These are phyloP conservation scores for Sistotremastrum suecicum DNA, from an alignment of 768 basidiomycete species.

Conservation along the genomic window DNA sequence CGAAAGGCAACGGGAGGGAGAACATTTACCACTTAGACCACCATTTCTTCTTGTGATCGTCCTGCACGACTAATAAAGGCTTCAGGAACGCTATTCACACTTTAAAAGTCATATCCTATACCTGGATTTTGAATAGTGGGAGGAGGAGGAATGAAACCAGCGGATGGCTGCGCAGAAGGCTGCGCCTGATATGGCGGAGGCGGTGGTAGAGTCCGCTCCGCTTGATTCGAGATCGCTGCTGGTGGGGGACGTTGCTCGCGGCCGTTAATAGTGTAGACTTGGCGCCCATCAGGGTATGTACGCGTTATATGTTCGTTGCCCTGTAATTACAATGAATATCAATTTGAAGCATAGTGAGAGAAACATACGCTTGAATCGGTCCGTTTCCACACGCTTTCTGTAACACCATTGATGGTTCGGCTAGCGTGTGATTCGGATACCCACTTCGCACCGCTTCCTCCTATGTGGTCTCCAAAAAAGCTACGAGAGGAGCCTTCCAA, in stretches of 20 bases:
- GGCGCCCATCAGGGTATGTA: constrained; percentile 50
- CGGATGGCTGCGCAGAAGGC: too few relatives aligned
- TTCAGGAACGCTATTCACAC: too few relatives aligned
- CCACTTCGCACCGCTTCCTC: constrained; percentile 26
- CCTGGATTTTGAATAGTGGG: too few relatives aligned
- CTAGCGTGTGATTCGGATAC: constrained; percentile 42
- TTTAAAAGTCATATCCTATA: too few relatives aligned
- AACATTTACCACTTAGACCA: too few relatives aligned
- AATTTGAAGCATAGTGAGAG: constrained; percentile 2
- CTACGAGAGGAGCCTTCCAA: constrained; percentile 2
- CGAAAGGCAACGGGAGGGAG: too few relatives aligned
- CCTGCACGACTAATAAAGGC: too few relatives aligned
- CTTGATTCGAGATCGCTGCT: background rate
- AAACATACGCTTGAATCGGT: constrained; percentile 43
- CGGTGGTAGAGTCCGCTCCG: too few relatives aligned
- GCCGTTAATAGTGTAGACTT: constrained; percentile 56
- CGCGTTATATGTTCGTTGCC: constrained; percentile 64
- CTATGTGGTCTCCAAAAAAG: constrained; percentile 3
- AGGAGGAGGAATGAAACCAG: too few relatives aligned
- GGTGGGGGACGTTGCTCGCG: constrained; percentile 23
- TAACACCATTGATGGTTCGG: constrained; percentile 52
- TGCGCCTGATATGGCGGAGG: too few relatives aligned
- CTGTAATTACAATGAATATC: constrained; percentile 21
- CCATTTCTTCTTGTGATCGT: too few relatives aligned
- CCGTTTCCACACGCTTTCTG: constrained; percentile 38